Percentiles rank a stretch among this genome's conserved stretches.
Evolutionary conservation across 805 yeast species (phyloP).

Genomic region (Candida boidinii): DNA sequence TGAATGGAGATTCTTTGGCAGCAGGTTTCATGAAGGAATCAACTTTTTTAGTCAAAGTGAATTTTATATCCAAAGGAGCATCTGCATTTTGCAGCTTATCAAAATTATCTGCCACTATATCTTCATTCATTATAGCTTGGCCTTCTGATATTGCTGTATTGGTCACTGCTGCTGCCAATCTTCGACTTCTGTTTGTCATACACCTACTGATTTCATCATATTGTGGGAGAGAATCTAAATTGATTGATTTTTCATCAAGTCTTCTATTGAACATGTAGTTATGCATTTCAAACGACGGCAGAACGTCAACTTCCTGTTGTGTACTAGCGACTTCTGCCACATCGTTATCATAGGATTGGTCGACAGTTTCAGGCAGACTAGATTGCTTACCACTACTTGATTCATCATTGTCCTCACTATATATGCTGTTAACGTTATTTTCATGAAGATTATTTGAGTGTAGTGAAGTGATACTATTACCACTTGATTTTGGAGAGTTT

Average conservation of each 20-base stretch:
- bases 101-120: constrained; percentile 14
- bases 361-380: too few relatives aligned
- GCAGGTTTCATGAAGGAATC: constrained; percentile 24
- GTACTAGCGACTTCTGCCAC: too few relatives aligned
- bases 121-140: constrained; percentile 8
- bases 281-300: constrained; percentile 67
- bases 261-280: constrained; percentile 26
- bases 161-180: not conserved
- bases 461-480: too few relatives aligned
- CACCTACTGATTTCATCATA: not conserved
- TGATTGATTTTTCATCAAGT: not conserved
- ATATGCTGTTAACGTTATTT: too few relatives aligned
- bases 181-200: not conserved
- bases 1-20: constrained; percentile 26
- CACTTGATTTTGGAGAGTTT: too few relatives aligned
- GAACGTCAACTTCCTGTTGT: too few relatives aligned
- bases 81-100: constrained; percentile 11
- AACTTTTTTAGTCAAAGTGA: constrained; percentile 30
- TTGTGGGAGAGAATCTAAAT: not conserved
- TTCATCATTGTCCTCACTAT: too few relatives aligned
- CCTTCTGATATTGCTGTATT: not conserved
- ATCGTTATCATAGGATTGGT: too few relatives aligned
- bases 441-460: too few relatives aligned
- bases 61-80: constrained; percentile 11
- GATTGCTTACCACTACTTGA: too few relatives aligned